A percentile compares a stretch with the other conserved stretches of the same genome.
These are phyloP conservation scores for Artemisia tridentata DNA, from an alignment of 129 eudicot genomes.

Conservation along the genomic window DNA sequence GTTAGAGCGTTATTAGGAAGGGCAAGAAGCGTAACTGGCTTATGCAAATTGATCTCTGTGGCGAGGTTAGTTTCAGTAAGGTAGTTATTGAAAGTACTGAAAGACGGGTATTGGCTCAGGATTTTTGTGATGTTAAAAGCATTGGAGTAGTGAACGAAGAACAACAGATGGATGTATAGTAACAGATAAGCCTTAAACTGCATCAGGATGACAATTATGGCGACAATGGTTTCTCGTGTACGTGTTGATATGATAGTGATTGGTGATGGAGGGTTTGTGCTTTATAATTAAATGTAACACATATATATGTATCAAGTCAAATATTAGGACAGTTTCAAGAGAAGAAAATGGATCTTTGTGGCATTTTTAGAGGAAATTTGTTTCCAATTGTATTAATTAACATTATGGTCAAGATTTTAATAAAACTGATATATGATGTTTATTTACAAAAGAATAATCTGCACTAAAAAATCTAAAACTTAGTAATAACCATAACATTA, in stretches of 20 bases:
- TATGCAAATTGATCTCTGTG: slow-evolving; percentile 41
- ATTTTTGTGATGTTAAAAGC: slow-evolving; percentile 49
- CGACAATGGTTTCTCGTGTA: background rate
- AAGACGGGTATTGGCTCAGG: slow-evolving; percentile 34
- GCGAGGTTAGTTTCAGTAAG: slow-evolving; percentile 50
- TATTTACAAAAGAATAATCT: too few relatives aligned
- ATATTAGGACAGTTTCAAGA: too few relatives aligned
- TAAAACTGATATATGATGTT: background rate
- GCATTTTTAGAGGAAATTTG: too few relatives aligned
- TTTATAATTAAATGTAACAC: background rate
- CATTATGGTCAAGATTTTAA: background rate
- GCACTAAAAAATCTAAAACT: too few relatives aligned
- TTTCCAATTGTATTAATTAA: too few relatives aligned
- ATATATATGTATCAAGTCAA: background rate
- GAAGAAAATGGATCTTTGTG: too few relatives aligned
- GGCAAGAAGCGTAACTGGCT: slow-evolving; percentile 47
- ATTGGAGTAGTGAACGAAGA: slow-evolving; percentile 26
- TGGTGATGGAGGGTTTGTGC: background rate
- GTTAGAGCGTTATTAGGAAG: slow-evolving; percentile 35
- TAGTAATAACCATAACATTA: too few relatives aligned
- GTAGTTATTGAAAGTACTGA: slow-evolving; percentile 49
- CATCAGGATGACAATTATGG: slow-evolving; percentile 29
- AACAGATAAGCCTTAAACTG: slow-evolving; percentile 26
- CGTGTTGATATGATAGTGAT: background rate
- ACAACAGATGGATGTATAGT: slow-evolving; percentile 10